phyloP scores from a whole-genome alignment of 176 grass and related monocot genomes.

The Ananas comosus region DNA sequence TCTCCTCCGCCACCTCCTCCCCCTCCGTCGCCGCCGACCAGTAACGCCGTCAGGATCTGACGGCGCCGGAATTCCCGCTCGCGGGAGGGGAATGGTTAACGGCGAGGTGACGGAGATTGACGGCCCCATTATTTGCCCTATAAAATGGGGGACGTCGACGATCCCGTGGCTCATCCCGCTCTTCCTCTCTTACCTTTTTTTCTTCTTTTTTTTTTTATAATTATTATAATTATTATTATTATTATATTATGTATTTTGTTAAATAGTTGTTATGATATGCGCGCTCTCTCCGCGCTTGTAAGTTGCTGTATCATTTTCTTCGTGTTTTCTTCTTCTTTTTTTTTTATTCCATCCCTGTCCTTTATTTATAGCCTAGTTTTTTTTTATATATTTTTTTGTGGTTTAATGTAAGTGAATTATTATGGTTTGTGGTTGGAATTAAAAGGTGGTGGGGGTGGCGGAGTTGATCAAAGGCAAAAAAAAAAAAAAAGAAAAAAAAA shows the following conservation, averaged over 20 bases:
- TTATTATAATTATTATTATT: not conserved
- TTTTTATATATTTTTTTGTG: not conserved
- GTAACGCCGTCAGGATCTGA: too few relatives aligned
- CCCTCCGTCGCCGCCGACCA: not conserved
- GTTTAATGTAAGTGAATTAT: not conserved
- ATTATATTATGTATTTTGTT: not conserved
- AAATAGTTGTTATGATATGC: slow-evolving; percentile 13
- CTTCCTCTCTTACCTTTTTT: slow-evolving; percentile 18
- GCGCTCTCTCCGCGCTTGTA: slow-evolving; percentile 7
- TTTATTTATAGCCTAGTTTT: not conserved
- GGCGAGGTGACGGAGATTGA: slow-evolving; percentile 23
- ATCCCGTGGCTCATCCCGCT: not conserved
- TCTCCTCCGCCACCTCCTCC: slow-evolving; percentile 16
- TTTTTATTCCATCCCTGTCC: too few relatives aligned
- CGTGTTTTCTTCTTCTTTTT: not conserved
- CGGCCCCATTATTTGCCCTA: too few relatives aligned
- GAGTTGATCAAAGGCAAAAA: too few relatives aligned
- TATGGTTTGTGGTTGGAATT: not conserved
- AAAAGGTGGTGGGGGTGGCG: not conserved
- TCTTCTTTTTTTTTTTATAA: not conserved
- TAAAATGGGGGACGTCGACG: not conserved
- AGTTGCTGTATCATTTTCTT: slow-evolving; percentile 10
- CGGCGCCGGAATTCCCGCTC: too few relatives aligned
- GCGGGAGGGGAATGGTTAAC: not conserved
- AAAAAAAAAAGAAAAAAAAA: too few relatives aligned